Percentiles rank a stretch among this genome's conserved stretches.
phyloP scores from a whole-genome alignment of 208 protist species.

The Crithidia thermophila region DNA sequence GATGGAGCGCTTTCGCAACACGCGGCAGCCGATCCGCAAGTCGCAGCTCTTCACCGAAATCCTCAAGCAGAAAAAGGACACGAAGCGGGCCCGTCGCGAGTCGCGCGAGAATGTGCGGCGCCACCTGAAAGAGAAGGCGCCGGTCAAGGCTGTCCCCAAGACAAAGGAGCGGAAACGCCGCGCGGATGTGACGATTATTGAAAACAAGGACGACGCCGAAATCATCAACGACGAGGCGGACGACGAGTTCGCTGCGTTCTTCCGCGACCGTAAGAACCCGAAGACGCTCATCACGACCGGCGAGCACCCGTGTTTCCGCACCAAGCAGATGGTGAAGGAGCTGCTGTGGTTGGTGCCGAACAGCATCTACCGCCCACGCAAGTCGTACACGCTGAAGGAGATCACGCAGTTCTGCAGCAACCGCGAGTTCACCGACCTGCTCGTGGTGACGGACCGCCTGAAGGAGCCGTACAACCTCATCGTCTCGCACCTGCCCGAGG shows the following conservation, averaged over 20 bases:
- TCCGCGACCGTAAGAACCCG: slow-evolving; percentile 66
- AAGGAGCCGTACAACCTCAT: slow-evolving; percentile 91
- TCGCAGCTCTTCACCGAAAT: slow-evolving; percentile 87
- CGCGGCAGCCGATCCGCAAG: slow-evolving; percentile 83
- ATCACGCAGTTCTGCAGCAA: slow-evolving; percentile 92
- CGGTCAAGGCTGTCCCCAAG: slow-evolving; percentile 81
- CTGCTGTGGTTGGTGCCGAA: slow-evolving; percentile 90
- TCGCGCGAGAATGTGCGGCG: slow-evolving; percentile 74
- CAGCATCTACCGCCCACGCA: slow-evolving; percentile 83
- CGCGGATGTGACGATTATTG: slow-evolving; percentile 78
- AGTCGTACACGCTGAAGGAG: slow-evolving; percentile 91
- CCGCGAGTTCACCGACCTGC: slow-evolving; percentile 89
- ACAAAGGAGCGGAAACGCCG: slow-evolving; percentile 89
- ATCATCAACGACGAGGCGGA: slow-evolving; percentile 89
- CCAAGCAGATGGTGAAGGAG: slow-evolving; percentile 90
- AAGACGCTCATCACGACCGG: slow-evolving; percentile 90
- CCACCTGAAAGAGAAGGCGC: slow-evolving; percentile 71
- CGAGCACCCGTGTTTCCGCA: slow-evolving; percentile 84
- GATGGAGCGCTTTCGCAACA: slow-evolving; percentile 84
- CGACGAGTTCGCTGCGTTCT: slow-evolving; percentile 90
- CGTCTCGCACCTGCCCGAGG: slow-evolving; percentile 88
- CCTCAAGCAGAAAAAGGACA: slow-evolving; percentile 89
- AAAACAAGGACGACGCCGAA: slow-evolving; percentile 72
- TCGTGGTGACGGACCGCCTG: slow-evolving; percentile 87
- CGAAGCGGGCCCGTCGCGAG: slow-evolving; percentile 86